phyloP scores from a whole-genome alignment of 139 green algal species.

The Desmodesmus armatus region DNA sequence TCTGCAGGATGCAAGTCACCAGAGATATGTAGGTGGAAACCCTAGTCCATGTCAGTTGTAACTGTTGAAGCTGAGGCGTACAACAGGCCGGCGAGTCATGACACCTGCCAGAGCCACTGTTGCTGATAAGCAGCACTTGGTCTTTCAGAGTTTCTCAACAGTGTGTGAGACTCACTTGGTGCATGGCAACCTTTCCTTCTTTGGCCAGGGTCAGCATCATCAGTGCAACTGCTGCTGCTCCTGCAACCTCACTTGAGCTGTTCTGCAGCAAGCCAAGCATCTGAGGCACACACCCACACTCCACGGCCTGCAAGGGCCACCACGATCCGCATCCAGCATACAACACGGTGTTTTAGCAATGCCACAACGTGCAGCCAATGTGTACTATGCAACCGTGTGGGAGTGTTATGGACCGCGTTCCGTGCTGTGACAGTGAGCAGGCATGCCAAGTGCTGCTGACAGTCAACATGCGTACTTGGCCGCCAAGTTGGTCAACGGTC shows the following conservation, averaged over 20 bases:
- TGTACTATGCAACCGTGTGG: neutral
- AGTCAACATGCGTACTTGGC: too few relatives aligned
- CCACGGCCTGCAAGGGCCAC: constrained; percentile 31
- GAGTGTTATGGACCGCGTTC: neutral
- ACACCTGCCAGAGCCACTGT: too few relatives aligned
- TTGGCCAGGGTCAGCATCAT: constrained; percentile 55
- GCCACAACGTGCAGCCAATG: neutral
- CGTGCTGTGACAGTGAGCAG: neutral
- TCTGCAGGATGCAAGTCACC: neutral
- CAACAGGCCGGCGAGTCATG: too few relatives aligned
- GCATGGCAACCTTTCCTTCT: constrained; percentile 63
- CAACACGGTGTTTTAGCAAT: neutral
- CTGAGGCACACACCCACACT: constrained; percentile 16
- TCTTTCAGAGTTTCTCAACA: neutral
- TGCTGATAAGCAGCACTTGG: neutral
- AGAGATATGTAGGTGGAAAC: neutral
- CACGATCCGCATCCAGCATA: neutral
- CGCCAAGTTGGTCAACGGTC: too few relatives aligned
- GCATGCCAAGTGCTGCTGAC: neutral
- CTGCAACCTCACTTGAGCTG: neutral
- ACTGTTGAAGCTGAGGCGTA: too few relatives aligned
- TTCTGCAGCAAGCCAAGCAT: neutral
- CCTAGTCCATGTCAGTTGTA: neutral
- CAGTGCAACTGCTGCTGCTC: constrained; percentile 56
- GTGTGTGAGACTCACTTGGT: constrained; percentile 23